These are phyloP conservation scores for Diplodia sapinea DNA, from an alignment of 2,329 filamentous ascomycete genomes.

Conservation along the genomic window DNA sequence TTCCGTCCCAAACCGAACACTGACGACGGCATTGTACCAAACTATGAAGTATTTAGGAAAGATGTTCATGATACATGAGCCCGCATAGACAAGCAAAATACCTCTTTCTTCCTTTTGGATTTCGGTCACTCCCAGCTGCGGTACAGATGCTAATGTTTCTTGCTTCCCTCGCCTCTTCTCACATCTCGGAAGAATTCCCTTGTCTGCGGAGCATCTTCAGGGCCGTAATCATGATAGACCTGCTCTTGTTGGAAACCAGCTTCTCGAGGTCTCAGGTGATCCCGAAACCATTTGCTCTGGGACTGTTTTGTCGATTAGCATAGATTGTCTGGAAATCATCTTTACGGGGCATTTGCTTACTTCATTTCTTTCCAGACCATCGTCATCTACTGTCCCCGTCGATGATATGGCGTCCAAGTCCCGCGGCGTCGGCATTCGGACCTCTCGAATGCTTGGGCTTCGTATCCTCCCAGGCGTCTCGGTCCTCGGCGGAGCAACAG, in stretches of 20 bases:
- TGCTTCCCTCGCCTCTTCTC: background rate
- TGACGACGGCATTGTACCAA: background rate
- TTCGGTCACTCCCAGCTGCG: no score
- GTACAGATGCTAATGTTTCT: background rate
- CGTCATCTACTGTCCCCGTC: background rate
- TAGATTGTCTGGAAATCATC: background rate
- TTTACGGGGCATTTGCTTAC: background rate
- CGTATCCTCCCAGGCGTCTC: background rate
- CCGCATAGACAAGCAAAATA: no score
- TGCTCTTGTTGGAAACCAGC: background rate
- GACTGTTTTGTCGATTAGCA: background rate
- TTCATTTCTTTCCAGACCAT: background rate
- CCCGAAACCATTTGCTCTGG: background rate
- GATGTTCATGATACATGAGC: no score
- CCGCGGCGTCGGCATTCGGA: background rate
- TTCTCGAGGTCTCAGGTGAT: background rate
- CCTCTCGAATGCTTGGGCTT: background rate
- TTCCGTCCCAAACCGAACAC: background rate
- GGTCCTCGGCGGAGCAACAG: background rate
- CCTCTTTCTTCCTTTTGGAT: no score
- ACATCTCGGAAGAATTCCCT: background rate
- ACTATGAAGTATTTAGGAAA: background rate
- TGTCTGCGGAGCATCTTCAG: background rate
- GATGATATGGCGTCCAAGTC: background rate
- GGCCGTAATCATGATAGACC: background rate